Percentiles rank a stretch among this genome's conserved stretches.
Conservation (phyloP, 2,329 filamentous ascomycete genomes). For the Penicillium glabrum region DNA sequence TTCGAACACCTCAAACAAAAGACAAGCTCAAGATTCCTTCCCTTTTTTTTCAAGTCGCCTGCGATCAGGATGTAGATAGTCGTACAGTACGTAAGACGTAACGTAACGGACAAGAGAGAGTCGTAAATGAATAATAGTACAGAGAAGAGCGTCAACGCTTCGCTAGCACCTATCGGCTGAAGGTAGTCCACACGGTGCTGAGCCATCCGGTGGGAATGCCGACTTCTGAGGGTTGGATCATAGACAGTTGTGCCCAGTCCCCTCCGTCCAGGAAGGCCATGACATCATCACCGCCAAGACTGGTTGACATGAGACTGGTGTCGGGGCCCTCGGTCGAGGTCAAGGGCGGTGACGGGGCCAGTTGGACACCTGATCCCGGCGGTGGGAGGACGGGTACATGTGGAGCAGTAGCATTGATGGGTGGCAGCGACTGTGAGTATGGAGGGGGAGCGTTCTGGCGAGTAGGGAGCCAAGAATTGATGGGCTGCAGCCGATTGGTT, state of each 20-base stretch:
- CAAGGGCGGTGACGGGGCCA: constrained; percentile 31
- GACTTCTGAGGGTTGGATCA: constrained; percentile 29
- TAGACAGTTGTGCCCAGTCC: constrained; percentile 31
- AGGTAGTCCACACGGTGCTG: constrained; percentile 36
- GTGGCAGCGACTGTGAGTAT: constrained; percentile 40
- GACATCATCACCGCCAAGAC: constrained; percentile 39
- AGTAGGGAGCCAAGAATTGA: constrained; percentile 39
- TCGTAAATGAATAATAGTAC: constrained; percentile 29
- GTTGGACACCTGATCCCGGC: constrained; percentile 31
- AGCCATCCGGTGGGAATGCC: constrained; percentile 37
- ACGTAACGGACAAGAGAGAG: constrained; percentile 3
- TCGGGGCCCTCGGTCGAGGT: constrained; percentile 29
- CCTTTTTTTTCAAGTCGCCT: constrained; percentile 10
- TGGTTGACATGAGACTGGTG: constrained; percentile 30
- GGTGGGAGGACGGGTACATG: constrained; percentile 39
- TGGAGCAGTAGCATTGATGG: constrained; percentile 34
- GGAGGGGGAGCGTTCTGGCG: constrained; percentile 32
- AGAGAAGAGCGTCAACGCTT: constrained; percentile 13
- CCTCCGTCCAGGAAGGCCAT: constrained; percentile 38
- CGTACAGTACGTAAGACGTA: constrained; percentile 29
- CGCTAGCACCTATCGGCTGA: constrained; percentile 22
- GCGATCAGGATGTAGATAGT: constrained; percentile 16
- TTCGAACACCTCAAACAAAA: neutral
- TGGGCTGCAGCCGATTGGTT: constrained; percentile 38
- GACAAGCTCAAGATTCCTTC: neutral